phyloP scores from a whole-genome alignment of 345 rosid species.

The Eutrema heterophyllum region DNA sequence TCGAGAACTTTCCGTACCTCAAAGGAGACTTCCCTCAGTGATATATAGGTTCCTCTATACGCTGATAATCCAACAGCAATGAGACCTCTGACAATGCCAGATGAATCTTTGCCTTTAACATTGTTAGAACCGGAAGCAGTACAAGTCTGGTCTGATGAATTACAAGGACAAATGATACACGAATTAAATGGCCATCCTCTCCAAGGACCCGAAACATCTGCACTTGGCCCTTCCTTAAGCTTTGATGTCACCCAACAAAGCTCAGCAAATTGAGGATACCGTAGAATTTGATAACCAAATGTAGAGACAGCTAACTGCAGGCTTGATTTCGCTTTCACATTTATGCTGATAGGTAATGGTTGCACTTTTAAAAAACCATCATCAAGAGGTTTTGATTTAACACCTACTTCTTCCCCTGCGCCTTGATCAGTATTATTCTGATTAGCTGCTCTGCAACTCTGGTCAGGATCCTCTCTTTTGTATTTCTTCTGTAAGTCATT shows the following conservation, averaged over 20 bases:
- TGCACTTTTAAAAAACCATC: conserved; percentile 37
- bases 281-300: conserved; percentile 84
- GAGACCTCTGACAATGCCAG: conserved; percentile 74
- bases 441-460: conserved; percentile 15
- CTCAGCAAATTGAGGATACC: conserved; percentile 94
- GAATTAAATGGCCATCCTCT: conserved; percentile 97
- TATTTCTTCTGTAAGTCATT: conserved; percentile 25
- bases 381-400: conserved; percentile 27
- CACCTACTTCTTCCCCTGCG: conserved; percentile 27
- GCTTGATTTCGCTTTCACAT: conserved; percentile 65
- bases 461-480: conserved; percentile 28
- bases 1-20: conserved; percentile 88
- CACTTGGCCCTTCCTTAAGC: conserved; percentile 86
- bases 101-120: conserved; percentile 54
- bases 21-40: conserved; percentile 69
- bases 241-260: conserved; percentile 97
- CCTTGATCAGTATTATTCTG: conserved; percentile 18
- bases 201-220: conserved; percentile 78
- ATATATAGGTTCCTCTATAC: conserved; percentile 65
- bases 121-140: conserved; percentile 45
- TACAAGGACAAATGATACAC: conserved; percentile 68
- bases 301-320: conserved; percentile 62
- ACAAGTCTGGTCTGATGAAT: conserved; percentile 38
- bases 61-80: conserved; percentile 84
- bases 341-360: conserved; percentile 42